Evolutionary conservation across 1,139 yeast species (phyloP).

Genomic region (Suhomyces chickasaworum): DNA sequence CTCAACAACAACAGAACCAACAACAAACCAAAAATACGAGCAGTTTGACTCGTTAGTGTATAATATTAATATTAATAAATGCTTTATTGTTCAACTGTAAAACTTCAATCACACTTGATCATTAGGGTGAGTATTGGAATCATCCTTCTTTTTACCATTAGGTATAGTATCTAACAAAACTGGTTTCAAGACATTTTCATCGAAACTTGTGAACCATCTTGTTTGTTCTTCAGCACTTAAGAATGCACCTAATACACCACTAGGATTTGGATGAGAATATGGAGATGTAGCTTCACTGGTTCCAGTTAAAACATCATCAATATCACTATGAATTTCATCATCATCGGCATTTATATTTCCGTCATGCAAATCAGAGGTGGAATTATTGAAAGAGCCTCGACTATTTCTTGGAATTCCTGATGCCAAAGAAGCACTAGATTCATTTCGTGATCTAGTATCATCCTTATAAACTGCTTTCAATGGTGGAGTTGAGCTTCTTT

Average conservation of each 20-base stretch:
- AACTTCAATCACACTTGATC: slow-evolving; percentile 7
- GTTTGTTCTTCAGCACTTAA: slow-evolving; percentile 74
- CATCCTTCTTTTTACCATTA: slow-evolving; percentile 16
- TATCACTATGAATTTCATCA: slow-evolving; percentile 41
- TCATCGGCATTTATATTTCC: slow-evolving; percentile 30
- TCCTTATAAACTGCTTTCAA: slow-evolving; percentile 17
- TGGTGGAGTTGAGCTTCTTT: slow-evolving; percentile 15
- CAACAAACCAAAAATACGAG: slow-evolving; percentile 14
- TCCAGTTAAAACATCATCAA: slow-evolving; percentile 38
- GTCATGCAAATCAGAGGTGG: slow-evolving; percentile 11
- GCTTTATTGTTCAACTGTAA: too few relatives aligned
- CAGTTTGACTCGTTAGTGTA: slow-evolving; percentile 6
- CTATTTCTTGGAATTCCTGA: slow-evolving; percentile 15
- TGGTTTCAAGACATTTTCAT: slow-evolving; percentile 94
- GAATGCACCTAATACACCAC: slow-evolving; percentile 45
- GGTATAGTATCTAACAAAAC: slow-evolving; percentile 71
- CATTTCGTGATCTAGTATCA: slow-evolving; percentile 29
- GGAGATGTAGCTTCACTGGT: slow-evolving; percentile 2
- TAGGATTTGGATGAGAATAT: slow-evolving; percentile 7
- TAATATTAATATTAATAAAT: too few relatives aligned
- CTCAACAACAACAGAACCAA: slow-evolving; percentile 38
- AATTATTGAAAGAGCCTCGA: slow-evolving; percentile 9
- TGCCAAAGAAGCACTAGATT: slow-evolving; percentile 29
- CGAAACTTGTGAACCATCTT: slow-evolving; percentile 91
- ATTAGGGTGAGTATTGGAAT: slow-evolving; percentile 3